A percentile compares a stretch with the other conserved stretches of the same genome.
Evolutionary conservation across 768 basidiomycete species (phyloP).

Genomic region (Boletus tomentosulus): DNA sequence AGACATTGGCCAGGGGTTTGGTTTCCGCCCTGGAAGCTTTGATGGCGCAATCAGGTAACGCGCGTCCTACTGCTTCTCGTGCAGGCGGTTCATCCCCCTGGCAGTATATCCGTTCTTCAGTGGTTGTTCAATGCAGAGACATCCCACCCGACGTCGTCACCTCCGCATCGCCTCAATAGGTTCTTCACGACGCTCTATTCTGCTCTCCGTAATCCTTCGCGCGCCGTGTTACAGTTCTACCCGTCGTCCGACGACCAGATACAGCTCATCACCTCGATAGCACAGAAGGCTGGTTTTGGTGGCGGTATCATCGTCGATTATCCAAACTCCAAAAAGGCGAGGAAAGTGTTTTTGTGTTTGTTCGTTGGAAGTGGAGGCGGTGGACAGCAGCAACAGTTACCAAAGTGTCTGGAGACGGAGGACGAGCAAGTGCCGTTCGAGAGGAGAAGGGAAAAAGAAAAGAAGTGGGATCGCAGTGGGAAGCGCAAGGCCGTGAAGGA

Average conservation of each 20-base stretch:
- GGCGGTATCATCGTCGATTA: conserved; percentile 97
- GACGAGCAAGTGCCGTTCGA: conserved; percentile 69
- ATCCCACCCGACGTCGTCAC: conserved; percentile 83
- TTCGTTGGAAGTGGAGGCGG: conserved; percentile 82
- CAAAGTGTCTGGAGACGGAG: conserved; percentile 72
- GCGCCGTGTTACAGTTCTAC: conserved; percentile 92
- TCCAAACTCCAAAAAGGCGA: conserved; percentile 93
- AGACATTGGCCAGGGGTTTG: conserved; percentile 97
- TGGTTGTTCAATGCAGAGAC: conserved; percentile 98
- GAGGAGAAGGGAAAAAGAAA: conserved; percentile 67
- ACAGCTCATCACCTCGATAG: conserved; percentile 87
- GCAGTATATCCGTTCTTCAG: conserved; percentile 95
- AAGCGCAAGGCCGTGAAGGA: conserved; percentile 73
- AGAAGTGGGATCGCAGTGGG: conserved; percentile 50
- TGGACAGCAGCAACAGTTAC: conserved; percentile 59
- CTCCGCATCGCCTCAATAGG: conserved; percentile 74
- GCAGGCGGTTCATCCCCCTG: neutral
- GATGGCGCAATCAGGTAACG: conserved; percentile 93
- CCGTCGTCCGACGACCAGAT: conserved; percentile 97
- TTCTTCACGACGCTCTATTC: conserved; percentile 95
- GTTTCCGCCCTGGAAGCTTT: conserved; percentile 94
- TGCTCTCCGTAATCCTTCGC: conserved; percentile 76
- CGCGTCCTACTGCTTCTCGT: neutral
- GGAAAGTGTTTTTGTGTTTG: conserved; percentile 90
- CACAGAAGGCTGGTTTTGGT: conserved; percentile 93